These are phyloP conservation scores for Mycena galopus DNA, from an alignment of 768 basidiomycete species.

Conservation along the genomic window DNA sequence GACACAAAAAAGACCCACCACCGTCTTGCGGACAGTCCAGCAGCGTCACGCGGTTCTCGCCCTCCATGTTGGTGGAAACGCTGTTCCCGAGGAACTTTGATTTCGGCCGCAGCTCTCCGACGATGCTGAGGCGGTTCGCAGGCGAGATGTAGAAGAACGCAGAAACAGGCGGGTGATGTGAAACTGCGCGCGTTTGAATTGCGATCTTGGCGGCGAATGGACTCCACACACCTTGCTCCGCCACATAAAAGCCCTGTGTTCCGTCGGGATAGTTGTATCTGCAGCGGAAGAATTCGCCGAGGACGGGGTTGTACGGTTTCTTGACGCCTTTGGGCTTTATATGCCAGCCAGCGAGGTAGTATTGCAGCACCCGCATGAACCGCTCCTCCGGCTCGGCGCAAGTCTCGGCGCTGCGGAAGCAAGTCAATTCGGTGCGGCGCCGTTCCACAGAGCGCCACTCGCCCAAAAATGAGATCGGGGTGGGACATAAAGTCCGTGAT, in stretches of 20 bases:
- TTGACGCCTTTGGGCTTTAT: slow-evolving; percentile 99
- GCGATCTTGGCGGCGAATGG: slow-evolving; percentile 15
- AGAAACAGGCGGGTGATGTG: slow-evolving; percentile 94
- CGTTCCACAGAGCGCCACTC: slow-evolving; percentile 49
- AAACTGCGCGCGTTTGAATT: slow-evolving; percentile 69
- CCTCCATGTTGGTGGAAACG: slow-evolving; percentile 96
- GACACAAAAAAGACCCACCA: slow-evolving; percentile 62
- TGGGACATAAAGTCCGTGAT: slow-evolving; percentile 99
- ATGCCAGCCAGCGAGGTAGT: slow-evolving; percentile 99
- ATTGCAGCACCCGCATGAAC: slow-evolving; percentile 91
- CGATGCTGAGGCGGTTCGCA: slow-evolving; percentile 85
- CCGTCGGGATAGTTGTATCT: slow-evolving; percentile 93
- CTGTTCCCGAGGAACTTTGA: slow-evolving; percentile 97
- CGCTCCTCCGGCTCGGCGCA: slow-evolving; percentile 88
- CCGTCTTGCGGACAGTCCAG: slow-evolving; percentile 90
- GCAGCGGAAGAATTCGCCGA: slow-evolving; percentile 98
- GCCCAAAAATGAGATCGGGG: slow-evolving; percentile 97
- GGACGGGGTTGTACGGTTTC: slow-evolving; percentile 99
- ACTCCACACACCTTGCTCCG: slow-evolving; percentile 83
- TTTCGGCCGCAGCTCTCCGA: slow-evolving; percentile 96
- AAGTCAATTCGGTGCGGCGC: slow-evolving; percentile 20
- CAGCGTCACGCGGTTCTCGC: slow-evolving; percentile 89
- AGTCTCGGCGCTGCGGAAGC: slow-evolving; percentile 74
- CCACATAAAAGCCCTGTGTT: slow-evolving; percentile 93
- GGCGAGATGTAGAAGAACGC: slow-evolving; percentile 98